Evolutionary conservation across 805 yeast species (phyloP), one percentile per base, ranked within the genome.

Genomic region (Saccharomycopsis fodiens): DNA sequence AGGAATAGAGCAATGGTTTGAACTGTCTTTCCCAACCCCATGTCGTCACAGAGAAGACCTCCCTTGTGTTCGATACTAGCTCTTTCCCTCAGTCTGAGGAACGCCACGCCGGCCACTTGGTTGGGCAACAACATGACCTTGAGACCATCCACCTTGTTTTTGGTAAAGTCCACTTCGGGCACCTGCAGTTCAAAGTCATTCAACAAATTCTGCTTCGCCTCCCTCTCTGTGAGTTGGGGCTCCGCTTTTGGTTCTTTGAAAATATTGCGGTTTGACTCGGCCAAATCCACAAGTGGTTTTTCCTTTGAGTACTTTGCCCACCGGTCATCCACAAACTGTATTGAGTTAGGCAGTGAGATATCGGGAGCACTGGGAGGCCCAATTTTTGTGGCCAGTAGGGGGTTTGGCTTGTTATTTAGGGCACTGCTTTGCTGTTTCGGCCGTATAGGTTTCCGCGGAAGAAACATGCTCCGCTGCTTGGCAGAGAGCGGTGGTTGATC

Each of bases 1-100:
- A 67, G 52, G 52, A 70, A 66, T 49, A 86, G 64, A 0, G 93
- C 82, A 35, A 79, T 66, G 12, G 85, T 76, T 62, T 86, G 95
- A 40, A 86, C 76, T 0, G 95, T 86, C 57, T 86, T 86, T 42
- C 95, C 95, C 13, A 86, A 66, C 15, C 95, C 95, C 95, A 86
- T 86, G 62, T 84, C 95, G 59, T 85, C 95, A 57, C 93, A 85
- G 34, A 85, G 64, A n/a, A 79, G 43, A 2, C 84, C 85, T 23
- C 85, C 85, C 46, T 66, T 69, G 16, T 51, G 53, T 2, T 47
- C 38, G 2, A 54, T 42, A 15, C 46, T 45, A 1, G 48, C 50
- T 17, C 41, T 36, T 46, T 74, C 79, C 13, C 78, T 60, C 4
- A 47, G 43, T 3, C 54, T 52, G 52, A 74, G 52, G 55, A 74